Base-by-base conservation (phyloP, 768 basidiomycete species). In the Leccinum longicurvipes region DNA sequence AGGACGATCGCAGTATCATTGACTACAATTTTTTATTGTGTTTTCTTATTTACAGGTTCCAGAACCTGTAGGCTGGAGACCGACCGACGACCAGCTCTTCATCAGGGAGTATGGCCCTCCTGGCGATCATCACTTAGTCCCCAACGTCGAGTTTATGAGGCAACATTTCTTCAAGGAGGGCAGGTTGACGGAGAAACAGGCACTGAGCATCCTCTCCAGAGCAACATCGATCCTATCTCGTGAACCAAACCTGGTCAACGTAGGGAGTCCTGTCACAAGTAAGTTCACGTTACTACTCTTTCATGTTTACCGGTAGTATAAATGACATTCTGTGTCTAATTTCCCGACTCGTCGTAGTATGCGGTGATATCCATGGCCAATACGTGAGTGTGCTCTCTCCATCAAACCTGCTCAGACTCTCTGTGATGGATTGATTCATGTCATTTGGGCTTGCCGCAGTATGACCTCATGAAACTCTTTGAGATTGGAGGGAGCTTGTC, bases 331-430 rank as follows among this genome's bases (percentile, higher is more conserved):
- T 51, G 51, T 32, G 44, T 64, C 59, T 47, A 47, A 17, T 56
- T 31, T 7, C 17, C 15, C 3, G 27, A 55, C 27, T 19, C 31
- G 27, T 62, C 54, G 3, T 63, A 95, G 94, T 98, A 61, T 96
- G 94, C 67, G 95, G 95, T 21, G 95, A 98, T 76, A 93, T 98
- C 46, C 95, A 98, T 65, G 95, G 95, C 10, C 95, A 98, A 88
- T 98, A 93, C 72, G 94, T 95, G 64, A 70, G 76, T 68, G 71
- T 41, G 60, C 21, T 86, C 92, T 74, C 89, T 94, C 39, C 91
- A 92, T 64, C 89, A 90, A 12, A 88, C 90, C 86, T 92, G 87
- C 73, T 91, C 91, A 61, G 67, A 73, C 62, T 69, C 54, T 28
- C 24, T 48, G 14, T 28, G 48, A 55, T 59, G 21, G 23, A 15